Evolutionary conservation across 2,329 filamentous ascomycete genomes (phyloP), one percentile per base, ranked within the genome.

Genomic region (Lachnellula subtilissima): DNA sequence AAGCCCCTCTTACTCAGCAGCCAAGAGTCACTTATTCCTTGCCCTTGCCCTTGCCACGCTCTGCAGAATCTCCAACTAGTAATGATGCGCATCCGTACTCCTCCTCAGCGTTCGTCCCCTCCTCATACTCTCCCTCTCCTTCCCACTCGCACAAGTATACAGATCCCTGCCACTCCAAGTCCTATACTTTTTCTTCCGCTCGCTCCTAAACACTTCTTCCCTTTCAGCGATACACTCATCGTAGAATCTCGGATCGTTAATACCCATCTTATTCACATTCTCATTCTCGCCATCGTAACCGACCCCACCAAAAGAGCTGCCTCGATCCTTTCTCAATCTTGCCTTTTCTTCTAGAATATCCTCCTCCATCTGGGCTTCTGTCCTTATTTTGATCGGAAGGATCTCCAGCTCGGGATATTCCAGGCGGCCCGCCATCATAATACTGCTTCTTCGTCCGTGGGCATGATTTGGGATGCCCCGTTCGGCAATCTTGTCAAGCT

Each of bases 351-450:
- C 50, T 5, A 11, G 15, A 6, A 32, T 43, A 50, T 57, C 39
- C 32, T 58, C 36, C 19, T 54, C 36, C 40, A 55, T 53, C 22
- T 61, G 48, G n/a, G 54, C 57, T 5, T 12, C 42, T 25, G 56
- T 56, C 17, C 56, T 58, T 2, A 58, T 49, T 0, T 61, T 56
- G 46, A 65, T 48, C 6, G 64, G 61, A 12, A 69, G 43, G 6
- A 68, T 56, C 39, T 70, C 68, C 25, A 68, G 50, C 39, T 70
- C 66, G 0, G 67, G 66, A 51, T 57, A 69, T 48, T 67, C 63
- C 3, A 69, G 45, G 32, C 61, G 51, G 6, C 61, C 57, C 6
- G 59, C 60, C 17, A 61, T 42, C 50, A 50, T 62, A 50, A 65
- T 51, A 42, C 66, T 69, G 2, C 65, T 58, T 56, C 60, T 62